These are phyloP conservation scores for Penicillium oxalicum DNA, from an alignment of 2,329 filamentous ascomycete species.

Conservation along the genomic window DNA sequence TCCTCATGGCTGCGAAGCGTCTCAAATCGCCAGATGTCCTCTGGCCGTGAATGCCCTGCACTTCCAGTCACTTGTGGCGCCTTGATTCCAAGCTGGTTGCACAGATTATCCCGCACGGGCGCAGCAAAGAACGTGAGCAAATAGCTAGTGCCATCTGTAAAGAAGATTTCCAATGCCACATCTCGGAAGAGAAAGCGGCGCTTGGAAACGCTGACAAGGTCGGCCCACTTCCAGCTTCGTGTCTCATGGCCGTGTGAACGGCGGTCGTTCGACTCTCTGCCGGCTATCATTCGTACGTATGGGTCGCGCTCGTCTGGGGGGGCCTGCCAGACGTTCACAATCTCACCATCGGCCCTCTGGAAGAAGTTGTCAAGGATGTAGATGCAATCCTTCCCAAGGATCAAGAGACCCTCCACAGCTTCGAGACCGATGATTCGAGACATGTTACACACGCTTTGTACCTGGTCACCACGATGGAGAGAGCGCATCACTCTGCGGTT, in stretches of 20 bases:
- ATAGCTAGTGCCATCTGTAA: slow-evolving; percentile 93
- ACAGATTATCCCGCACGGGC: slow-evolving; percentile 69
- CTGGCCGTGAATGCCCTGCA: slow-evolving; percentile 65
- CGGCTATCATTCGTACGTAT: slow-evolving; percentile 89
- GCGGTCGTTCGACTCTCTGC: slow-evolving; percentile 59
- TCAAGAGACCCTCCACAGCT: slow-evolving; percentile 85
- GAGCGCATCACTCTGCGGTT: slow-evolving; percentile 97
- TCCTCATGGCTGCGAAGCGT: slow-evolving; percentile 65
- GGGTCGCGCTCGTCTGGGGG: slow-evolving; percentile 87
- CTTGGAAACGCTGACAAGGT: slow-evolving; percentile 93
- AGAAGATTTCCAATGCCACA: slow-evolving; percentile 95
- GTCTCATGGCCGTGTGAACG: slow-evolving; percentile 68
- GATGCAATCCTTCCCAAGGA: slow-evolving; percentile 83
- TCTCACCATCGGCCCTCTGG: slow-evolving; percentile 88
- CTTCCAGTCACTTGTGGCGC: slow-evolving; percentile 72
- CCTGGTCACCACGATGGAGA: slow-evolving; percentile 80
- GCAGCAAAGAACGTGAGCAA: slow-evolving; percentile 77
- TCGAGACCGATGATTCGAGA: slow-evolving; percentile 91
- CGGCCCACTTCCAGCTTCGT: slow-evolving; percentile 86
- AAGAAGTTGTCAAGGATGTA: slow-evolving; percentile 98
- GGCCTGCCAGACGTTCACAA: slow-evolving; percentile 93
- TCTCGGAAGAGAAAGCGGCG: slow-evolving; percentile 91
- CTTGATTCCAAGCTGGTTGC: slow-evolving; percentile 66
- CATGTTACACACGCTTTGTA: slow-evolving; percentile 91
- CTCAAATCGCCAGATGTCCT: slow-evolving; percentile 89